These are phyloP conservation scores for Puccinellia tenuiflora DNA, from an alignment of 176 grass and related monocot species.

Conservation along the genomic window DNA sequence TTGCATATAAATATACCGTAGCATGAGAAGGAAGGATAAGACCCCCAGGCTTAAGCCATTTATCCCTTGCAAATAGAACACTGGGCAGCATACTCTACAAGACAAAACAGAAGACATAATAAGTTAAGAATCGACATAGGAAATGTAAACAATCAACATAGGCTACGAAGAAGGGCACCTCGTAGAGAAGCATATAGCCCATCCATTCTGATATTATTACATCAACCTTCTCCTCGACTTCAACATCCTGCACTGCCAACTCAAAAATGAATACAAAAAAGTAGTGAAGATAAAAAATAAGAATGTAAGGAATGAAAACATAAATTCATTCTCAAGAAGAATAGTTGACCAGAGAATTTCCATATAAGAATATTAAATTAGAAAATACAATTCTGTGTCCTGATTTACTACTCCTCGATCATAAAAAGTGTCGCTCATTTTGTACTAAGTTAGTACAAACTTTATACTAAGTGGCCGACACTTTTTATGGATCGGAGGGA, in stretches of 20 bases:
- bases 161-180: conserved; percentile 39
- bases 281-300: conserved; percentile 15
- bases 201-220: conserved; percentile 99
- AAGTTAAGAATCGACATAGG: conserved; percentile 20
- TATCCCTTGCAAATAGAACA: conserved; percentile 91
- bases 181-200: conserved; percentile 95
- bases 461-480: no score
- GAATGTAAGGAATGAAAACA: background rate
- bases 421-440: no score
- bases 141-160: conserved; percentile 5
- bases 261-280: conserved; percentile 12
- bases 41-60: conserved; percentile 91
- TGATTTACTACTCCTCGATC: no score
- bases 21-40: conserved; percentile 98
- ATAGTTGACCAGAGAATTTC: background rate
- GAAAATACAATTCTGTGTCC: background rate
- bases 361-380: conserved; percentile 1
- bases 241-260: conserved; percentile 58
- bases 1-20: conserved; percentile 41
- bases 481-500: no score
- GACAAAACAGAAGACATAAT: conserved; percentile 18
- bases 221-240: conserved; percentile 84
- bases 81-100: conserved; percentile 86
- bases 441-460: no score
- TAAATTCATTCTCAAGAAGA: conserved; percentile 12